Conservation (phyloP, 2,329 filamentous ascomycete genomes). For the Phyllosticta citrichinensis region DNA sequence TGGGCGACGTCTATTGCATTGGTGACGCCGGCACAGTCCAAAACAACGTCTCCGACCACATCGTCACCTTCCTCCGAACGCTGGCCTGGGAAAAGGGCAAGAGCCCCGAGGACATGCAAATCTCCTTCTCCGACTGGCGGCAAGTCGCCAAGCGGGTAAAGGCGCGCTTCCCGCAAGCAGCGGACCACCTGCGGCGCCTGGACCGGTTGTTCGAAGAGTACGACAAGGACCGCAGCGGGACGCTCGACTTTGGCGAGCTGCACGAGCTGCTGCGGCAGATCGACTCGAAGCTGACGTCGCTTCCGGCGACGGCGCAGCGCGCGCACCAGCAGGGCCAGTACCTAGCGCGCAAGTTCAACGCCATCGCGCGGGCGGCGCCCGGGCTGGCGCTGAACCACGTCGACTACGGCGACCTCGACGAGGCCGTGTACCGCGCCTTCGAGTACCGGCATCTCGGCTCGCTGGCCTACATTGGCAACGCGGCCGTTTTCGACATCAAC, state of each 20-base stretch:
- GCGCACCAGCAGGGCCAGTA: slow-evolving; percentile 95
- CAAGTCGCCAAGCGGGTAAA: slow-evolving; percentile 73
- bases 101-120: slow-evolving; percentile 76
- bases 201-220: slow-evolving; percentile 88
- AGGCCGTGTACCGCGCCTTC: slow-evolving; percentile 87
- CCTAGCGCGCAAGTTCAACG: slow-evolving; percentile 88
- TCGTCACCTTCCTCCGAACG: slow-evolving; percentile 79
- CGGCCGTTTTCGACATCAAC: slow-evolving; percentile 83
- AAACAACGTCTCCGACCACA: slow-evolving; percentile 88
- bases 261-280: slow-evolving; percentile 83
- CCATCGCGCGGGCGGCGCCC: slow-evolving; percentile 66
- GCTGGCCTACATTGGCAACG: slow-evolving; percentile 91
- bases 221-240: slow-evolving; percentile 86
- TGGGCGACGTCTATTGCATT: slow-evolving; percentile 93
- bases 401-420: slow-evolving; percentile 80
- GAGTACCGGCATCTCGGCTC: slow-evolving; percentile 88
- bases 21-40: slow-evolving; percentile 95
- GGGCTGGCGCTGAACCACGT: slow-evolving; percentile 73
- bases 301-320: slow-evolving; percentile 91
- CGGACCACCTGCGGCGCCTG: slow-evolving; percentile 74
- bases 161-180: slow-evolving; percentile 82
- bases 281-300: slow-evolving; percentile 84
- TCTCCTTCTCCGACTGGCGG: slow-evolving; percentile 84
- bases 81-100: slow-evolving; percentile 86
- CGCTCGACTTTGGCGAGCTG: slow-evolving; percentile 87